A percentile compares a stretch with the other conserved stretches of the same genome.
These are phyloP conservation scores for Discostella stelligeroides DNA, from an alignment of 108 stramenopile genomes.

Conservation along the genomic window DNA sequence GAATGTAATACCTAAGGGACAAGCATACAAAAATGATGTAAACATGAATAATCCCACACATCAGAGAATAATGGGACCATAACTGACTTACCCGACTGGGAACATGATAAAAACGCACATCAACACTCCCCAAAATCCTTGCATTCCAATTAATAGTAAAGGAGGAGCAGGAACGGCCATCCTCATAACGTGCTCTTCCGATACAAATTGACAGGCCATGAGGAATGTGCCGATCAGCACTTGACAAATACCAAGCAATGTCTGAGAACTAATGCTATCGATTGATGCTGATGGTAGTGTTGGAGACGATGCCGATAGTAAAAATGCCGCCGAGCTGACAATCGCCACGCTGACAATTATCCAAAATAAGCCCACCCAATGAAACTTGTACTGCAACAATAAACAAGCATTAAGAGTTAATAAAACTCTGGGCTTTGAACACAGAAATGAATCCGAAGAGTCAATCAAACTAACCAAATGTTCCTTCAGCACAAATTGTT, in stretches of 20 bases:
- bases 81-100: constrained; percentile 69
- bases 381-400: too few species aligned
- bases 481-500: constrained; percentile 79
- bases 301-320: neutral
- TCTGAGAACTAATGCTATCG: constrained; percentile 35
- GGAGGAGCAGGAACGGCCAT: constrained; percentile 86
- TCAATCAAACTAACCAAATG: constrained; percentile 44
- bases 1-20: too few species aligned
- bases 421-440: too few species aligned
- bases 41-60: too few species aligned
- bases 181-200: constrained; percentile 93
- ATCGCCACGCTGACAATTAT: too few species aligned
- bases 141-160: constrained; percentile 89
- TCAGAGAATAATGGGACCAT: too few species aligned
- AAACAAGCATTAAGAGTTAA: neutral
- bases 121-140: constrained; percentile 91
- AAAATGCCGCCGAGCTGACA: too few species aligned
- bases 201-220: constrained; percentile 89
- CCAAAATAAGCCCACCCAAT: too few species aligned
- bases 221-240: constrained; percentile 89
- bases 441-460: too few species aligned
- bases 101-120: constrained; percentile 78
- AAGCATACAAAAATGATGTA: too few species aligned
- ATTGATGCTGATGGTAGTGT: constrained; percentile 16
- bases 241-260: constrained; percentile 78